phyloP scores from a whole-genome alignment of 768 basidiomycete species.

The Chalciporus piperatus region DNA sequence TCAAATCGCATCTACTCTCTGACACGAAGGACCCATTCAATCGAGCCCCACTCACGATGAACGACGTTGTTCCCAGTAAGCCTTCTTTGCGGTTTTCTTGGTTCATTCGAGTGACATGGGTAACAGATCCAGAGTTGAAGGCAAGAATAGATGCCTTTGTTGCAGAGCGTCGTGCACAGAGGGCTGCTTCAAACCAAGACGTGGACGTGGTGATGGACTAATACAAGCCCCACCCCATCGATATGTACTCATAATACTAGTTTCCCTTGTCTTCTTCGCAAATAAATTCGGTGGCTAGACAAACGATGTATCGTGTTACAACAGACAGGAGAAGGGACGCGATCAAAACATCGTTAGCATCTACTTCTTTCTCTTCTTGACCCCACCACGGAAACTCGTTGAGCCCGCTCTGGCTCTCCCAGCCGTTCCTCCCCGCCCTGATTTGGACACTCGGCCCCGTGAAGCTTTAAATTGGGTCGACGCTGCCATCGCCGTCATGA shows the following conservation, averaged over 20 bases:
- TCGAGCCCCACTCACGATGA: conserved; percentile 73
- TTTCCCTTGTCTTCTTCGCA: not conserved
- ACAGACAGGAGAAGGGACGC: not conserved
- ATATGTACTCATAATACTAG: conserved; percentile 6
- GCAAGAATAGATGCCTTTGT: conserved; percentile 71
- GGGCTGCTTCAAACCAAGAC: conserved; percentile 22
- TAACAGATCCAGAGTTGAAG: conserved; percentile 65
- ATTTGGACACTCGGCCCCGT: conserved; percentile 26
- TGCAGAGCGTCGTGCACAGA: conserved; percentile 50
- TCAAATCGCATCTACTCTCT: conserved; percentile 91
- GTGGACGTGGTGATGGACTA: conserved; percentile 29
- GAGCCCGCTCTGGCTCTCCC: conserved; percentile 28
- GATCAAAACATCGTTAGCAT: not conserved
- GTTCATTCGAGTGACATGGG: conserved; percentile 7
- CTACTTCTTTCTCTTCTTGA: conserved; percentile 34
- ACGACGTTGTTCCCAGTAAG: conserved; percentile 76
- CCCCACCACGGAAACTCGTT: conserved; percentile 22
- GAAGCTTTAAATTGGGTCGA: conserved; percentile 19
- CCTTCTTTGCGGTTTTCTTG: conserved; percentile 5
- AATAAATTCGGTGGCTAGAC: conserved; percentile 2
- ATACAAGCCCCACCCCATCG: not conserved
- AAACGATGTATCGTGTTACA: not conserved
- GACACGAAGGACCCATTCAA: conserved; percentile 96
- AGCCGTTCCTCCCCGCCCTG: conserved; percentile 20
- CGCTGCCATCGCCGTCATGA: conserved; percentile 17